These are phyloP conservation scores for Bertia moriformis DNA, from an alignment of 2,329 filamentous ascomycete species.

Conservation along the genomic window DNA sequence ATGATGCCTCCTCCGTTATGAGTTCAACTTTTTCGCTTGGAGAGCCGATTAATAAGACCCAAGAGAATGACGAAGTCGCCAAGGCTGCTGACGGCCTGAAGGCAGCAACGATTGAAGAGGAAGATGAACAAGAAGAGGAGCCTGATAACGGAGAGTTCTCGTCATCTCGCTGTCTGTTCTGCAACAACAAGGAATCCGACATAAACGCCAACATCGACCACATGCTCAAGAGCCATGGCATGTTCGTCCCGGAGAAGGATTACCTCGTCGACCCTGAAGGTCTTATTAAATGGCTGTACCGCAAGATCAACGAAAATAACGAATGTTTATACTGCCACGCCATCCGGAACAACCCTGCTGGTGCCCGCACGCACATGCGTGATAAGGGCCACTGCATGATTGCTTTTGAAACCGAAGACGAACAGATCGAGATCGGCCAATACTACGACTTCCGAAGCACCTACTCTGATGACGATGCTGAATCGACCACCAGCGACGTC, in stretches of 20 bases:
- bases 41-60: constrained; percentile 44
- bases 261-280: constrained; percentile 75
- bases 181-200: constrained; percentile 69
- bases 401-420: constrained; percentile 72
- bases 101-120: constrained; percentile 22
- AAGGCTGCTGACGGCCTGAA: constrained; percentile 1
- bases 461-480: constrained; percentile 63
- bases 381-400: constrained; percentile 97
- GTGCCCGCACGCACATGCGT: constrained; percentile 90
- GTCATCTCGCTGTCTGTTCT: constrained; percentile 64
- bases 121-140: constrained; percentile 33
- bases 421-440: constrained; percentile 86
- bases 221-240: constrained; percentile 85
- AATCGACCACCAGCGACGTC: constrained; percentile 28
- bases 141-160: constrained; percentile 63
- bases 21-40: constrained; percentile 86
- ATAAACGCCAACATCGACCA: constrained; percentile 66
- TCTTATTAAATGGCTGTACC: constrained; percentile 62
- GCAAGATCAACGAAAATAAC: constrained; percentile 65
- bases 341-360: constrained; percentile 61
- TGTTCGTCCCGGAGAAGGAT: constrained; percentile 83
- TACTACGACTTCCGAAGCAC: constrained; percentile 95
- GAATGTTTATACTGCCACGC: constrained; percentile 85
- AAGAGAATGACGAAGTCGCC: constrained; percentile 4
- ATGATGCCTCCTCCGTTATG: constrained; percentile 72